Percentiles rank a stretch among this genome's conserved stretches.
Conservation (phyloP, 768 basidiomycete species). For the Leccinum boreale region DNA sequence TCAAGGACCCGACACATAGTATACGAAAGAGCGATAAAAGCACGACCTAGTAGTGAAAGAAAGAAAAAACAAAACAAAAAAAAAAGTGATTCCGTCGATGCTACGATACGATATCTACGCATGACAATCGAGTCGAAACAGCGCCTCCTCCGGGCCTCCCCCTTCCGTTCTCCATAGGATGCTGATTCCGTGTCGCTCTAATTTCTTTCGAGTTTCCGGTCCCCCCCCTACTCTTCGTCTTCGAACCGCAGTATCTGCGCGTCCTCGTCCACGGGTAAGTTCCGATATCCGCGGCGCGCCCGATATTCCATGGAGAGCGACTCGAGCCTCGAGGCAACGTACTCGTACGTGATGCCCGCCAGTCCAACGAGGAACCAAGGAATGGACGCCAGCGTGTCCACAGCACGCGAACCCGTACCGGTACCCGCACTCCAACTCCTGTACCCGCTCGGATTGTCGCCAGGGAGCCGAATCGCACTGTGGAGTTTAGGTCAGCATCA, state of each 20-base stretch:
- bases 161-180: not conserved
- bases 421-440: not conserved
- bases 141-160: not conserved
- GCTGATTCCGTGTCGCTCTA: not conserved
- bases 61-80: not conserved
- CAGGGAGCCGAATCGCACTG: slow-evolving; percentile 78
- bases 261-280: slow-evolving; percentile 82
- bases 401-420: slow-evolving; percentile 39
- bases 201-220: not conserved
- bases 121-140: not conserved
- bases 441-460: slow-evolving; percentile 35
- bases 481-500: slow-evolving; percentile 4
- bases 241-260: slow-evolving; percentile 84
- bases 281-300: slow-evolving; percentile 64
- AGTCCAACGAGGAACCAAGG: slow-evolving; percentile 89
- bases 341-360: slow-evolving; percentile 69
- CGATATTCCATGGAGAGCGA: slow-evolving; percentile 37
- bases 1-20: not conserved
- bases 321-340: slow-evolving; percentile 49
- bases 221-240: slow-evolving; percentile 53
- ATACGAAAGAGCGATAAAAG: not conserved
- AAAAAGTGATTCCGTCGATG: not conserved
- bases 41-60: not conserved
- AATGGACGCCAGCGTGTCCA: slow-evolving; percentile 80
- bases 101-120: not conserved